Percentiles rank a stretch among this genome's conserved stretches.
Conservation (phyloP, 2,329 filamentous ascomycete genomes). For the Neofusicoccum ribis region DNA sequence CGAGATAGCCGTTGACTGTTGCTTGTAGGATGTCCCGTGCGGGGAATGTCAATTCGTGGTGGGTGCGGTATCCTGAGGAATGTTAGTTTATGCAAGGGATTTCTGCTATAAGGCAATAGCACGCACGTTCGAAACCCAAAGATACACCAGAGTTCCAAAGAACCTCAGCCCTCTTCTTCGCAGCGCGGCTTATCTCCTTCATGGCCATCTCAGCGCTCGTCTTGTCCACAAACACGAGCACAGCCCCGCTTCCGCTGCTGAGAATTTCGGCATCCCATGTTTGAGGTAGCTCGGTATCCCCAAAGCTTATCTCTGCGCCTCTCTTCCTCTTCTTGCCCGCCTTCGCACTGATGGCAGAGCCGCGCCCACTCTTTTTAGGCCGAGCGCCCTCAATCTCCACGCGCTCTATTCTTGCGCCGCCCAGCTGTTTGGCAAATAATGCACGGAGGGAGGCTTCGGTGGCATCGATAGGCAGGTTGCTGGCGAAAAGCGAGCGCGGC, state of each 20-base stretch:
- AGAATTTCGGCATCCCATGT: conserved; percentile 73
- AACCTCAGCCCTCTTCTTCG: conserved; percentile 59
- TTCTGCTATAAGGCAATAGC: neutral
- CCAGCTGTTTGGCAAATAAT: conserved; percentile 73
- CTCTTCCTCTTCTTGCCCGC: conserved; percentile 59
- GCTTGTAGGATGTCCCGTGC: conserved; percentile 65
- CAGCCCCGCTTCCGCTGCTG: conserved; percentile 72
- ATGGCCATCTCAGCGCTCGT: conserved; percentile 74
- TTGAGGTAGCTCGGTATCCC: conserved; percentile 58
- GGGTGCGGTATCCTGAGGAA: conserved; percentile 56
- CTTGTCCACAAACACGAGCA: conserved; percentile 81
- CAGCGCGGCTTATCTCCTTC: conserved; percentile 68
- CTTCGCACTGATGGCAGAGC: conserved; percentile 27
- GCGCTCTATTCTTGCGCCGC: conserved; percentile 74
- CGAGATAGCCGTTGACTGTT: conserved; percentile 83
- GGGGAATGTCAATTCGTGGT: conserved; percentile 72
- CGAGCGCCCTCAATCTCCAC: conserved; percentile 71
- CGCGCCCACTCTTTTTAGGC: conserved; percentile 38
- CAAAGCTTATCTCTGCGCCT: conserved; percentile 37
- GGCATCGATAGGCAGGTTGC: conserved; percentile 83
- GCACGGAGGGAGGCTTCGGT: conserved; percentile 74
- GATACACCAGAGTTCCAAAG: conserved; percentile 62
- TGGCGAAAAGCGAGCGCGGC: conserved; percentile 78
- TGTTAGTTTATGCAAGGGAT: neutral
- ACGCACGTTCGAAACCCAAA: conserved; percentile 55